phyloP scores from a whole-genome alignment of 495 filamentous ascomycete genomes.

The Neurospora sp. region DNA sequence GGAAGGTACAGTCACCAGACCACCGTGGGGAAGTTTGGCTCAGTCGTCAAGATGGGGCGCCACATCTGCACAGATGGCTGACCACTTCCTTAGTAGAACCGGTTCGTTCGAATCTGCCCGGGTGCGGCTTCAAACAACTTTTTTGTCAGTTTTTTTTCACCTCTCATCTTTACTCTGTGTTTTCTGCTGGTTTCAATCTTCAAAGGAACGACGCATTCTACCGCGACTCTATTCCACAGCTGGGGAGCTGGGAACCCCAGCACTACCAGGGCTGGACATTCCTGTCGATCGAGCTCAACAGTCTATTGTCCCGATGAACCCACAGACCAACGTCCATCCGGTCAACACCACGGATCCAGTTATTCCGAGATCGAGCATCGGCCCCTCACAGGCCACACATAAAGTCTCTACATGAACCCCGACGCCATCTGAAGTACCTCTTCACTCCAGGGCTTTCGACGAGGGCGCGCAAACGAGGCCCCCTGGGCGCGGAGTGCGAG shows the following conservation, averaged over 20 bases:
- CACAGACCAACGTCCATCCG: background rate
- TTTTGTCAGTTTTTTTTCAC: too few relatives aligned
- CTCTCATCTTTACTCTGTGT: background rate
- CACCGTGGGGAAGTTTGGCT: too few relatives aligned
- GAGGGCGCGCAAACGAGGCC: background rate
- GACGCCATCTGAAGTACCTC: background rate
- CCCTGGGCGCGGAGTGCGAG: background rate
- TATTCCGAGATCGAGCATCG: background rate
- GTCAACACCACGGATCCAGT: background rate
- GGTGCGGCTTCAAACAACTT: too few relatives aligned
- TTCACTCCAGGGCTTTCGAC: background rate
- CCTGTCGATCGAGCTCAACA: background rate
- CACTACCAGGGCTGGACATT: background rate
- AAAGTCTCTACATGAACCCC: background rate
- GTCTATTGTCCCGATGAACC: background rate
- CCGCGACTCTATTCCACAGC: background rate
- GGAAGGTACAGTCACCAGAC: too few relatives aligned
- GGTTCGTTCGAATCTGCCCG: too few relatives aligned
- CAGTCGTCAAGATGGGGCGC: too few relatives aligned
- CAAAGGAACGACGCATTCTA: background rate
- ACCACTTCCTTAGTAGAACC: too few relatives aligned
- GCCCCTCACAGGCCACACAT: too few relatives aligned
- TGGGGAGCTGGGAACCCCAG: background rate
- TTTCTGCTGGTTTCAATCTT: background rate
- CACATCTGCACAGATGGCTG: too few relatives aligned